Base-by-base conservation (phyloP, 345 rosid genomes). In the Laguncularia racemosa region DNA sequence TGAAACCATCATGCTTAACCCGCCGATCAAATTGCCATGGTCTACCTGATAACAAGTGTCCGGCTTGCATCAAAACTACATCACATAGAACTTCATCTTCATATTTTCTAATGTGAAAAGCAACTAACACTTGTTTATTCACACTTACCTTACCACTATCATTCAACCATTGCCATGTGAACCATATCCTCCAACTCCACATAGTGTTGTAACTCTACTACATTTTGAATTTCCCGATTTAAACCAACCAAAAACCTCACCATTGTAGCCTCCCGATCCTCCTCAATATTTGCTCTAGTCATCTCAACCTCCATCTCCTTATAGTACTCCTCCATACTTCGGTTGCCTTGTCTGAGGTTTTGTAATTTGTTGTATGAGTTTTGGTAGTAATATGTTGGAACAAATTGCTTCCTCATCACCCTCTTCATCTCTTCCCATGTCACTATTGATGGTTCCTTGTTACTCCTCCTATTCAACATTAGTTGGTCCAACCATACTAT, bases 401-500 rank as follows among this genome's bases (percentile, higher is more conserved):
- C 58, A 55, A 55, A 4, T 20, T 44, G 18, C 14, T 20, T 55
- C 58, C 45, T 21, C 58, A 3, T 55, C 43, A 4, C 21, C 2
- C n/a, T 55, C 18, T 55, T 3, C 58, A 55, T 55, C 11, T 21
- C 58, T 20, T 33, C 3, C 1, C 33, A 55, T 1, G 17, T 55
- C 3, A 4, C 16, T 15, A 9, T 9, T 4, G 38, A 43, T 14
- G 14, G 15, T 16, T 55, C 40, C 33, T n/a, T n/a, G n/a, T 43
- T 33, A 55, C 20, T 55, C 5, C 4, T 21, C 14, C 4, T 55
- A 16, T 3, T 55, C 33, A 15, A 33, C 16, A 16, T 43, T 55
- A 55, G 21, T 55, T 55, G 58, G 33, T 55, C 33, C 58, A 6
- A 55, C 58, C 7, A 54, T 14, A 54, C 44, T 12, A 55, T 55